Percentiles rank a stretch among this genome's conserved stretches.
Conservation (phyloP, 2,329 filamentous ascomycete species). For the Colletotrichum falcatum region DNA sequence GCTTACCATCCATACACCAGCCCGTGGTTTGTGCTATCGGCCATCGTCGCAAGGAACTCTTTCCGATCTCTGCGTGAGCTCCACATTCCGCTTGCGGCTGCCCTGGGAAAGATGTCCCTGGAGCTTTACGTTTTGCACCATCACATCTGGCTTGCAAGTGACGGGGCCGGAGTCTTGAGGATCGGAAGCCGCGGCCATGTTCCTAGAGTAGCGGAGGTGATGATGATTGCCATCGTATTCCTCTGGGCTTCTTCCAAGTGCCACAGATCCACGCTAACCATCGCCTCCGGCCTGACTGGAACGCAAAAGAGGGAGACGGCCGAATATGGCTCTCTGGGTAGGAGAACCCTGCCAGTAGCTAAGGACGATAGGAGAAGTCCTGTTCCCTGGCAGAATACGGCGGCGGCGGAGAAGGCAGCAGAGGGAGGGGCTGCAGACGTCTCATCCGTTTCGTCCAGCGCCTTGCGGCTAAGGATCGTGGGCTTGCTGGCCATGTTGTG, state of each 20-base stretch:
- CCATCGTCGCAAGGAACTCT: constrained; percentile 62
- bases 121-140: constrained; percentile 68
- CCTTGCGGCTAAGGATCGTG: constrained; percentile 18
- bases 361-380: constrained; percentile 36
- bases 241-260: constrained; percentile 34
- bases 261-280: constrained; percentile 24
- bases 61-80: constrained; percentile 54
- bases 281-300: constrained; percentile 24
- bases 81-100: constrained; percentile 60
- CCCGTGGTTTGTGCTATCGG: constrained; percentile 53
- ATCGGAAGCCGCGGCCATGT: constrained; percentile 30
- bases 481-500: constrained; percentile 35
- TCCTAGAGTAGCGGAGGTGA: constrained; percentile 38
- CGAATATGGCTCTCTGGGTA: constrained; percentile 17
- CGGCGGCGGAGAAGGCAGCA: constrained; percentile 11
- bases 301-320: constrained; percentile 6
- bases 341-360: constrained; percentile 16
- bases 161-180: constrained; percentile 62
- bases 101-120: constrained; percentile 63
- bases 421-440: background rate
- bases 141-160: constrained; percentile 69
- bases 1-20: constrained; percentile 40
- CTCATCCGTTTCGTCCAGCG: constrained; percentile 6
- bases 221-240: constrained; percentile 46
- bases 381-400: constrained; percentile 23